Evolutionary conservation across 768 basidiomycete genomes (phyloP), one percentile per base, ranked within the genome.

Genomic region (Phylloporus sp.): DNA sequence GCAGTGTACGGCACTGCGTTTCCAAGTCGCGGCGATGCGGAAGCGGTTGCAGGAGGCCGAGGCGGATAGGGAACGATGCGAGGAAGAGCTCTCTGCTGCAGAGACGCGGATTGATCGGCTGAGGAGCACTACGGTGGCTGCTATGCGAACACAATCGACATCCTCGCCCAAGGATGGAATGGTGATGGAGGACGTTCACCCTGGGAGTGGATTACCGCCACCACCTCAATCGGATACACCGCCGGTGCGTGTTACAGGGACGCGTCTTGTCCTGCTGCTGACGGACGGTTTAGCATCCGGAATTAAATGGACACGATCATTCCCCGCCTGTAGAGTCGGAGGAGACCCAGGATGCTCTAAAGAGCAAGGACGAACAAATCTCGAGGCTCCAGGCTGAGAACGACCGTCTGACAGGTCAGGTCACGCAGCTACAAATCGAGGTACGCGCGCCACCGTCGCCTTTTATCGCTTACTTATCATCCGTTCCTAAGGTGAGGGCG

Each of bases 41-140:
- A 64, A 69, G 33, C 70, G 71, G 56, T 64, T 87, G 33, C 63
- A 71, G 40, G 79, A 84, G 42, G 70, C 69, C 0, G 70, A 79
- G 54, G 59, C 65, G 22, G 72, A 77, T 53, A 75, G 70, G 44
- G 73, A 78, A 23, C 65, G 64, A 53, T 78, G 74, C 51, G 72
- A 73, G 46, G 68, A 72, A 29, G 72, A 76, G 18, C 78, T 88
- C 24, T 59, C 75, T 14, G 65, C 67, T 6, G 75, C 80, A 2
- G 81, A 88, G 63, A 80, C 70, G 46, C 81, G 81, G 20, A 65
- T 78, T 32, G 86, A 86, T 50, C 75, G 86, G 44, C 56, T 77
- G 22, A 73, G 70, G 50, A 85, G 83, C 54, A 67, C 67, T 36
- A 75, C 78, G 0, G 76, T 84, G 11, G 63, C 63, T 29, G 69